A percentile compares a stretch with the other conserved stretches of the same genome.
These are phyloP conservation scores for Mangifera indica DNA, from an alignment of 345 rosid species.

Conservation along the genomic window DNA sequence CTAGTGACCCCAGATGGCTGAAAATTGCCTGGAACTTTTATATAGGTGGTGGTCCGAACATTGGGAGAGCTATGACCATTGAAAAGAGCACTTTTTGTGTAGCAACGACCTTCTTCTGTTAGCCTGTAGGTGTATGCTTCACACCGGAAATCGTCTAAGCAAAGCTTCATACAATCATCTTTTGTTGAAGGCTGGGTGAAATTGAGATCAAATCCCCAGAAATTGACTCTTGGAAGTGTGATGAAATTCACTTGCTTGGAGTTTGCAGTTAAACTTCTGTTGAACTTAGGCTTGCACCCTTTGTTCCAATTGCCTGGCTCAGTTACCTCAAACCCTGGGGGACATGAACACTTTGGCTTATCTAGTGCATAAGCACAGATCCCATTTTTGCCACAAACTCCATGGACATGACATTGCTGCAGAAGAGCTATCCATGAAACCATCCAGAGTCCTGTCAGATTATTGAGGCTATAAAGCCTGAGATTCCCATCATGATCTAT, in stretches of 20 bases:
- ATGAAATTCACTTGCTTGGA: not conserved
- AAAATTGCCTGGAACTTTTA: not conserved
- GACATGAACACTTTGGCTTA: conserved; percentile 23
- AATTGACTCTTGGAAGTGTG: not conserved
- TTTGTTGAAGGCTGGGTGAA: not conserved
- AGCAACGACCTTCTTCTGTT: not conserved
- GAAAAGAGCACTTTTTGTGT: not conserved
- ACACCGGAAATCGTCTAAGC: not conserved
- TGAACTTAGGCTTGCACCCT: conserved; percentile 27
- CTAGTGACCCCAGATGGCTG: not conserved
- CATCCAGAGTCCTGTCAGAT: conserved; percentile 8
- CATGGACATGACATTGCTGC: conserved; percentile 28
- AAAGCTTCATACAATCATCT: not conserved
- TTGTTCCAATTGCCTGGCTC: conserved; percentile 18
- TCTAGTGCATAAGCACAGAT: conserved; percentile 23
- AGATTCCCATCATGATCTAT: conserved; percentile 39
- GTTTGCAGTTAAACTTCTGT: not conserved
- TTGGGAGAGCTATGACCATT: not conserved
- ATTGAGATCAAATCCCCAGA: not conserved
- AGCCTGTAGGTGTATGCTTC: not conserved
- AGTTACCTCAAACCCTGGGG: conserved; percentile 10
- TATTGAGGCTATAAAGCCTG: conserved; percentile 24
- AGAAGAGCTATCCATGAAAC: conserved; percentile 32
- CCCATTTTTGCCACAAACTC: conserved; percentile 37
- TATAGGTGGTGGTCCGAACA: not conserved